Evolutionary conservation across 2,329 filamentous ascomycete species (phyloP), one percentile per base, ranked within the genome.

Genomic region (Purpureocillium lavendulum): DNA sequence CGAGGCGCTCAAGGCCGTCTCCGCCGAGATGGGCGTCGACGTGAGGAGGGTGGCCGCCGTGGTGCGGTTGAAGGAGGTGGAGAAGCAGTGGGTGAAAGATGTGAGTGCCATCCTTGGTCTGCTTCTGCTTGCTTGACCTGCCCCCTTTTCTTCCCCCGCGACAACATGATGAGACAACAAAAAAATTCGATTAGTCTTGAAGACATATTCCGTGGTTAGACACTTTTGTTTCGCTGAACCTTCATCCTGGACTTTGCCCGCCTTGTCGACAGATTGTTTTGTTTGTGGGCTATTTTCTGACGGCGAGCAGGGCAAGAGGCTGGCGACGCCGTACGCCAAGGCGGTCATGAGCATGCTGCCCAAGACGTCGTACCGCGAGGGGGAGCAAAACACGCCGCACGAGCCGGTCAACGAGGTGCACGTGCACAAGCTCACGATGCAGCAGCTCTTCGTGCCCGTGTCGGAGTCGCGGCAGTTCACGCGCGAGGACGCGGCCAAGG

Each of bases 141-240:
- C n/a, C n/a, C n/a, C n/a, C n/a, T 28, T 38, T 6, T 8, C 15
- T 13, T 36, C 4, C 11, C 34, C 35, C 16, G 26, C 14, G 36
- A 35, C 54, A 52, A 45, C 38, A 63, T 78, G 75, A 79, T 79
- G 75, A 64, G 54, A 77, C 57, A 60, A 65, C 86, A 74, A 75
- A 78, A 81, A 82, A 34, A 33, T 42, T 84, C 90, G 90, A 96
- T 97, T 95, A 96, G 90, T 97, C 90, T 95, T 94, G 74, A 96
- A 95, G 89, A 97, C 89, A 80, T 64, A 69, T 43, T 61, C 80
- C 72, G 81, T 92, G 87, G 86, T 96, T 90, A 90, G 71, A 83
- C 74, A 76, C 44, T 49, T 59, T 54, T 50, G 50, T 42, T 45
- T 40, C 52, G 2, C 26, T 38, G 32, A 5, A 16, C 12, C n/a